Percentiles rank a stretch among this genome's conserved stretches.
phyloP scores from a whole-genome alignment of 2,329 filamentous ascomycete genomes.

The Dothideomycetidae sp. region DNA sequence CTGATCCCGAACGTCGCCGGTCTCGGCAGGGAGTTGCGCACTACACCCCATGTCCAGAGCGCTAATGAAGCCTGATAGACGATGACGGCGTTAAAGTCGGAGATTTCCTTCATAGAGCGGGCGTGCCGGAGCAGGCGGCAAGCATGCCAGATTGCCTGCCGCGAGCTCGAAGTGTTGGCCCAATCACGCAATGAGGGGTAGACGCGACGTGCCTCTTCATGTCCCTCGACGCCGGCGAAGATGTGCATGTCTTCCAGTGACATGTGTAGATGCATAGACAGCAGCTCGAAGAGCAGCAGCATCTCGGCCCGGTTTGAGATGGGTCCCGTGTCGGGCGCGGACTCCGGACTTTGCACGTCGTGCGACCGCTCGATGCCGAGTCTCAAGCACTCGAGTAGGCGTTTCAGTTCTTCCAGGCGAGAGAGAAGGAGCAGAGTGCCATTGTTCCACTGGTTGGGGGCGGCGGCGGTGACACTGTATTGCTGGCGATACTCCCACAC shows the following conservation, averaged over 20 bases:
- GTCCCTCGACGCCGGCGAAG: conserved; percentile 53
- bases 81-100: conserved; percentile 52
- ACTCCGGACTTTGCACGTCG: conserved; percentile 15
- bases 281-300: conserved; percentile 33
- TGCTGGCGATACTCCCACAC: conserved; percentile 53
- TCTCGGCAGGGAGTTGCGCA: conserved; percentile 33
- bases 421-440: conserved; percentile 31
- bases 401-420: conserved; percentile 48
- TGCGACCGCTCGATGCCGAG: conserved; percentile 29
- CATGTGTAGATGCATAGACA: conserved; percentile 50
- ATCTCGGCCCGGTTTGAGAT: conserved; percentile 13
- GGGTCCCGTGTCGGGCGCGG: conserved; percentile 20
- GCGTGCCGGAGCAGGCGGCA: conserved; percentile 52
- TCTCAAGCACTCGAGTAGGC: conserved; percentile 40
- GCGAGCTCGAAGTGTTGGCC: conserved; percentile 40
- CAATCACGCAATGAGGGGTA: conserved; percentile 46
- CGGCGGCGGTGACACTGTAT: conserved; percentile 37
- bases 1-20: conserved; percentile 17
- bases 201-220: conserved; percentile 47
- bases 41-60: conserved; percentile 55
- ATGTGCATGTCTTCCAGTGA: conserved; percentile 52
- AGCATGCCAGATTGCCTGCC: conserved; percentile 52
- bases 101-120: conserved; percentile 27
- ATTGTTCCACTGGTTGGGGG: conserved; percentile 29
- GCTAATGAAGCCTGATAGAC: conserved; percentile 55